Base-by-base conservation (phyloP, 176 grass and related monocot species). In the Zizania latifolia region DNA sequence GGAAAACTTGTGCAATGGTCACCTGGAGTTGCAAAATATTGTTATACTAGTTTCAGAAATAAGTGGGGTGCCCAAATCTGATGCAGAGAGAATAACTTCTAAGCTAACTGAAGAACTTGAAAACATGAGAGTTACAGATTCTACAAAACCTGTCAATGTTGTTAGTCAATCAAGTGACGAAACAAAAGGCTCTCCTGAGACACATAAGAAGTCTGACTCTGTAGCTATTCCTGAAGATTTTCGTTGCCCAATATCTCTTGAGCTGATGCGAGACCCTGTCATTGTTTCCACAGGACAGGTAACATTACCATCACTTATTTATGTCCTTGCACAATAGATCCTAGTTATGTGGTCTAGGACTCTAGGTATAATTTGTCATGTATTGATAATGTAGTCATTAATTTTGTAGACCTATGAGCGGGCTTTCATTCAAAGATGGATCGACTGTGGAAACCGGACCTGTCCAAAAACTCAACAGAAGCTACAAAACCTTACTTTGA, bases 221-320 rank as follows among this genome's bases (percentile, higher is more conserved):
- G 53, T 86, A 17, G 54, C 53, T 55, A 92, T 94, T 87, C 95
- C 91, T 46, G 89, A 90, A 41, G 95, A 99, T 84, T 99, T 99
- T 44, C 71, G 84, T 41, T 99, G 91, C 82, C 95, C 95, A 51
- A 90, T 99, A 81, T 99, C 91, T 68, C 84, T 99, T 24, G 95
- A 99, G 65, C 64, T 99, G 63, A 92, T 94, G 86, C 87, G 87
- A 73, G 95, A 99, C 88, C 91, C 89, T 8, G 89, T 99, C 54
- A 99, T 99, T 79, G 95, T 99, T 37, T 94, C 95, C 62, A 99
- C 95, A 17, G 95, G 91, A 65, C 95, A 99, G 95, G 95, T 99
- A 77, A 76, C 60, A 31, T 68, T 73, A 72, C 11, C 4, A 39
- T 54, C 51, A 69, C 59, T 15, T 26, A 39, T 69, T 54, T 60